Percentiles rank a stretch among this genome's conserved stretches.
These are phyloP conservation scores for Agaricus sinodeliciosus DNA, from an alignment of 768 basidiomycete species.

Conservation along the genomic window DNA sequence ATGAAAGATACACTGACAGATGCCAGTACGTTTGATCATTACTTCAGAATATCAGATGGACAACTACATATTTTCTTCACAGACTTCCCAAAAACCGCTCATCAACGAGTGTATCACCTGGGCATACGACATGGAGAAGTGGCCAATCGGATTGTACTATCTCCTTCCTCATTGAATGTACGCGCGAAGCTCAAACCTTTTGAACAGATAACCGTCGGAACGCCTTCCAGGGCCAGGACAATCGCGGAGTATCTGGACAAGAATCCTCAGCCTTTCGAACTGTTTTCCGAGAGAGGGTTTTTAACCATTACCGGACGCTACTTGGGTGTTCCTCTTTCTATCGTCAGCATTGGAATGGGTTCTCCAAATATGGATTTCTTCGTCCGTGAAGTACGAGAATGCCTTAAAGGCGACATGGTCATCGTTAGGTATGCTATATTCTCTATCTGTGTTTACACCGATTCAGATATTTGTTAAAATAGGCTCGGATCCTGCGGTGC, in stretches of 20 bases:
- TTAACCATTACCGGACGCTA: constrained; percentile 65
- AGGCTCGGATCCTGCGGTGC: constrained; percentile 78
- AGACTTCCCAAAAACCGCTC: constrained; percentile 76
- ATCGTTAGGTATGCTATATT: constrained; percentile 35
- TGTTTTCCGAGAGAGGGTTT: constrained; percentile 72
- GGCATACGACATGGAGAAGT: constrained; percentile 72
- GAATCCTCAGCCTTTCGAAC: constrained; percentile 50
- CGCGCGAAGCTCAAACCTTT: background rate
- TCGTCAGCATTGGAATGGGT: constrained; percentile 83
- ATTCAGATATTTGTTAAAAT: background rate
- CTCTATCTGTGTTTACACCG: background rate
- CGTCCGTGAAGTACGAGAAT: constrained; percentile 73
- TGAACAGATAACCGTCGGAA: constrained; percentile 65
- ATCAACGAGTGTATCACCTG: constrained; percentile 74
- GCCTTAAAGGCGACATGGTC: constrained; percentile 54
- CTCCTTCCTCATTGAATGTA: background rate
- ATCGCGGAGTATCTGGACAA: constrained; percentile 59
- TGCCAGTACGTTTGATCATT: constrained; percentile 47
- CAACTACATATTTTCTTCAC: background rate
- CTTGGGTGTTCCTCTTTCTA: constrained; percentile 55
- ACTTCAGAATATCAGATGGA: background rate
- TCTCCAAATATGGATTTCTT: constrained; percentile 81
- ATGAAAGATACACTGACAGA: constrained; percentile 63
- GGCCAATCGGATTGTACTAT: constrained; percentile 67
- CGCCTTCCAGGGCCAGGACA: constrained; percentile 55